Percentiles rank a stretch among this genome's conserved stretches.
phyloP scores from a whole-genome alignment of 129 eudicot genomes.

The Calendula officinalis region DNA sequence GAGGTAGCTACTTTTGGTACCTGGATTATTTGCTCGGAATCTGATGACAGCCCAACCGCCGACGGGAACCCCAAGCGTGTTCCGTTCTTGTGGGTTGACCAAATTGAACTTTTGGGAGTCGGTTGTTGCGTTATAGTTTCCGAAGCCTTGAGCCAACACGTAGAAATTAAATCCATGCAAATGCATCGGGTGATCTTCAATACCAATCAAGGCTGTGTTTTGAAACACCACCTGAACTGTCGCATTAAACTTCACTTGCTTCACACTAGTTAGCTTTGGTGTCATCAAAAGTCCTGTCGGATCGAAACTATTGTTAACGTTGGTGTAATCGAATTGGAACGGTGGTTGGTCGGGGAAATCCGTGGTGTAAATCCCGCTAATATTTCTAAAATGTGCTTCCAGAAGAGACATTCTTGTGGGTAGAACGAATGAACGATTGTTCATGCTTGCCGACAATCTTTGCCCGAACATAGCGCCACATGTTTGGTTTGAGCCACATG shows the following conservation, averaged over 20 bases:
- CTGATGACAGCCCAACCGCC: constrained; percentile 84
- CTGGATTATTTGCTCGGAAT: constrained; percentile 85
- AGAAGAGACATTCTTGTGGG: constrained; percentile 51
- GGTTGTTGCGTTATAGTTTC: constrained; percentile 44
- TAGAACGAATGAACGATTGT: constrained; percentile 52
- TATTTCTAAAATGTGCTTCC: constrained; percentile 47
- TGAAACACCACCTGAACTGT: constrained; percentile 70
- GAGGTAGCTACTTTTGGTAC: constrained; percentile 13
- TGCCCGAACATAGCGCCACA: constrained; percentile 49
- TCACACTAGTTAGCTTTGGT: constrained; percentile 50
- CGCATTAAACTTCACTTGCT: constrained; percentile 51
- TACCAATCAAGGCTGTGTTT: constrained; percentile 56
- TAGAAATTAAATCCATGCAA: constrained; percentile 73
- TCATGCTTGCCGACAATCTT: constrained; percentile 67
- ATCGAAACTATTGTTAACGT: constrained; percentile 35
- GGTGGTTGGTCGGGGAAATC: constrained; percentile 62
- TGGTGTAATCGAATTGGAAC: constrained; percentile 52
- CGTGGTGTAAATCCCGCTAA: constrained; percentile 53
- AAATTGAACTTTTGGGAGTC: constrained; percentile 49
- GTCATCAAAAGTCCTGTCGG: constrained; percentile 32
- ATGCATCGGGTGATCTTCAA: constrained; percentile 78
- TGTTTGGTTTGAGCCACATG: constrained; percentile 35
- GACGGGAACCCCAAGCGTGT: constrained; percentile 69
- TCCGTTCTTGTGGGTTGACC: constrained; percentile 59
- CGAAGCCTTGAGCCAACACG: constrained; percentile 77